Evolutionary conservation across 305 asterid genomes (phyloP).

Genomic region (Petunia hybrid): DNA sequence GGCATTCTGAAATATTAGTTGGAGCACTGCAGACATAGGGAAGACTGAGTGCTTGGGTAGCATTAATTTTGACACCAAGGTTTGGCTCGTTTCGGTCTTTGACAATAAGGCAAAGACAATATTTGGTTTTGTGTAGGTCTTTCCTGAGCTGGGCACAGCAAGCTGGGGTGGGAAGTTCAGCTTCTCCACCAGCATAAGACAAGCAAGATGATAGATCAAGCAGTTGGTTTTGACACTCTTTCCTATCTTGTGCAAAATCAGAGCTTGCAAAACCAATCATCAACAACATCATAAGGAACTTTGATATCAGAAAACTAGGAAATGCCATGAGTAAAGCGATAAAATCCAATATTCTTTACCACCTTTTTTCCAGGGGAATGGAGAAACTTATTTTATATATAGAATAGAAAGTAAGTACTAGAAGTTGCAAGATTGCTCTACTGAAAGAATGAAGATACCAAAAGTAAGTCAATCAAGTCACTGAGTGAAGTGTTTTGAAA

Average conservation of each 20-base stretch:
- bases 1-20: conserved; percentile 40
- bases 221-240: conserved; percentile 48
- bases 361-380: too few species aligned
- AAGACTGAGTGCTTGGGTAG: conserved; percentile 54
- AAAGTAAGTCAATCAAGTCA: conserved; percentile 14
- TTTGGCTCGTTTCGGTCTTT: conserved; percentile 50
- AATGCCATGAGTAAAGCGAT: background rate
- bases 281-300: conserved; percentile 30
- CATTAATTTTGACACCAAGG: conserved; percentile 51
- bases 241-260: conserved; percentile 49
- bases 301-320: background rate
- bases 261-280: conserved; percentile 39
- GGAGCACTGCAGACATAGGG: conserved; percentile 40
- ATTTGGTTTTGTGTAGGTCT: conserved; percentile 38
- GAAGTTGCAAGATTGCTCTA: conserved; percentile 25
- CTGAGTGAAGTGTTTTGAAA: background rate
- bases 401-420: too few species aligned
- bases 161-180: conserved; percentile 42
- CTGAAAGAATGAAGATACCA: background rate
- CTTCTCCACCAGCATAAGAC: conserved; percentile 45
- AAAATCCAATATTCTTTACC: background rate
- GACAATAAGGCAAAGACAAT: conserved; percentile 53
- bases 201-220: conserved; percentile 46
- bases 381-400: too few species aligned
- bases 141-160: conserved; percentile 52